Conservation (phyloP, 2,329 filamentous ascomycete species). For the Fusarium chuoi region DNA sequence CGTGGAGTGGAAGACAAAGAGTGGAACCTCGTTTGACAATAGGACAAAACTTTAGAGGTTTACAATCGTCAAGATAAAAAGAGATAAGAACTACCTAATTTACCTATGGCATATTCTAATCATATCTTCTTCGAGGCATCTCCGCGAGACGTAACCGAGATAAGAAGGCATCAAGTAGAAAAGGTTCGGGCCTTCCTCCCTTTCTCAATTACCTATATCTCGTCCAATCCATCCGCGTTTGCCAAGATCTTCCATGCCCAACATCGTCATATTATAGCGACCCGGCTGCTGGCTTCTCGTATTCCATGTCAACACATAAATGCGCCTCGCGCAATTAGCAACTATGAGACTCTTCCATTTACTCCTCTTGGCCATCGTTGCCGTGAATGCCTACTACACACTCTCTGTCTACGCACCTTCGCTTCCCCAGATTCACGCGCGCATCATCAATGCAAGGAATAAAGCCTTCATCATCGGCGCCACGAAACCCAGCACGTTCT, state of each 20-base stretch:
- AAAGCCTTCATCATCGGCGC: conserved; percentile 45
- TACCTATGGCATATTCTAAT: neutral
- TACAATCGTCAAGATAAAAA: too few species aligned
- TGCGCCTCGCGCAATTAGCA: neutral
- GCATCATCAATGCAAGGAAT: conserved; percentile 43
- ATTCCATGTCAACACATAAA: neutral
- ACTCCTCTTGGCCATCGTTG: neutral
- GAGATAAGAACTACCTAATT: neutral
- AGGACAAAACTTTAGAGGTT: too few species aligned
- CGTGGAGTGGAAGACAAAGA: neutral
- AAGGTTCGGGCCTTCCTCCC: conserved; percentile 9
- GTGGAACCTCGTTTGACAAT: too few species aligned
- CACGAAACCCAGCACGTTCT: conserved; percentile 40
- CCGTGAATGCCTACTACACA: conserved; percentile 38
- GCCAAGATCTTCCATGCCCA: neutral
- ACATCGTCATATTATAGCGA: neutral
- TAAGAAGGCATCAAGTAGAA: conserved; percentile 15
- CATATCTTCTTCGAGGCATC: neutral
- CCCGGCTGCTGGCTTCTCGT: too few species aligned
- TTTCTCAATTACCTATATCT: neutral
- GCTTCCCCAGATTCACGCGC: conserved; percentile 33
- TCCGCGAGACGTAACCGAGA: conserved; percentile 4
- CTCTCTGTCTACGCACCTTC: conserved; percentile 42
- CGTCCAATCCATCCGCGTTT: neutral
- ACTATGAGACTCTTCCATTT: conserved; percentile 24